Conservation (phyloP, 192 early-diverging fungal species). For the Podila minutissima region DNA sequence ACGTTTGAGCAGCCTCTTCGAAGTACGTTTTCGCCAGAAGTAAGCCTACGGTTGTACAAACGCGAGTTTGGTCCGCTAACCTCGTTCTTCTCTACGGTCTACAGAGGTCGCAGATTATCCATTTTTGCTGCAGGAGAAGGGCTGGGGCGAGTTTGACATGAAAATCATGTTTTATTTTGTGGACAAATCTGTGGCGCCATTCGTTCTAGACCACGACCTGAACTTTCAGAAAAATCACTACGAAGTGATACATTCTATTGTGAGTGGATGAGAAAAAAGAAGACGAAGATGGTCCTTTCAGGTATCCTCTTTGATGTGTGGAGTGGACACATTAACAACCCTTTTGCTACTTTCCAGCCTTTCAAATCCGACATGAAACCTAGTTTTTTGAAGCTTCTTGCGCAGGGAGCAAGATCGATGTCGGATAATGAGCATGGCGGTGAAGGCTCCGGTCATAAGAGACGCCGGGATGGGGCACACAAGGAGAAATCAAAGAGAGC, state of each 20-base stretch:
- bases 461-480: slow-evolving; percentile 24
- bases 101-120: slow-evolving; percentile 62
- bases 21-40: slow-evolving; percentile 28
- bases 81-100: background rate
- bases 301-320: background rate
- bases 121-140: slow-evolving; percentile 62
- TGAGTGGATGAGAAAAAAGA: slow-evolving; percentile 23
- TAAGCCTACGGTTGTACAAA: background rate
- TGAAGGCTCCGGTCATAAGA: slow-evolving; percentile 29
- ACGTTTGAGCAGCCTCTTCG: slow-evolving; percentile 56
- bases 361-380: slow-evolving; percentile 38
- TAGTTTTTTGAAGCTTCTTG: slow-evolving; percentile 39
- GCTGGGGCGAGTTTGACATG: slow-evolving; percentile 74
- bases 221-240: slow-evolving; percentile 63
- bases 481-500: slow-evolving; percentile 45
- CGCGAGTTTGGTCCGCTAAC: background rate
- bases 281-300: background rate
- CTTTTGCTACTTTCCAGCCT: slow-evolving; percentile 9
- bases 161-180: slow-evolving; percentile 61
- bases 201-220: slow-evolving; percentile 60
- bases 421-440: slow-evolving; percentile 36
- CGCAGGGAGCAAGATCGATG: slow-evolving; percentile 1
- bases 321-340: background rate
- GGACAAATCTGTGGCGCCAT: slow-evolving; percentile 53
- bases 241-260: slow-evolving; percentile 51